Conservation (phyloP, 257 asterid species). For the Buddleja alternifolia region DNA sequence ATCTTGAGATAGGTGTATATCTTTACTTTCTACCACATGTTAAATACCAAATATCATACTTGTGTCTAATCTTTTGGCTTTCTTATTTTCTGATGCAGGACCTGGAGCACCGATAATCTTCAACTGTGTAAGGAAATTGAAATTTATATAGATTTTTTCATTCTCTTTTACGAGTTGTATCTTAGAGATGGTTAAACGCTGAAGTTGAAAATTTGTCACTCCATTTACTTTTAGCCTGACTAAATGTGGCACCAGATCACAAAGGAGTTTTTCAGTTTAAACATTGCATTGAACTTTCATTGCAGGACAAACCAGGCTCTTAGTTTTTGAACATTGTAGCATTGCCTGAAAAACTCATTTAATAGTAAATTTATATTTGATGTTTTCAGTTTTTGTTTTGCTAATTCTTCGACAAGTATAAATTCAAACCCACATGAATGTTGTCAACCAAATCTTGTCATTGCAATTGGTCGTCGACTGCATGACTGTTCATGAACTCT, state of each 20-base stretch:
- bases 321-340: not conserved
- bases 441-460: no score
- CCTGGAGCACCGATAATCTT: conserved; percentile 81
- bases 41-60: conserved; percentile 4
- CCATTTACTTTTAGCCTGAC: not conserved
- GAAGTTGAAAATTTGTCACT: not conserved
- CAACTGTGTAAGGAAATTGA: conserved; percentile 73
- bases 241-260: conserved; percentile 1
- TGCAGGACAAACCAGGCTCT: not conserved
- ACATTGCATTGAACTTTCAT: conserved; percentile 10
- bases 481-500: no score
- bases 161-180: not conserved
- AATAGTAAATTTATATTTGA: no score
- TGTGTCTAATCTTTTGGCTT: not conserved
- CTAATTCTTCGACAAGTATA: no score
- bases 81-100: conserved; percentile 59
- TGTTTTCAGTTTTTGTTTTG: no score
- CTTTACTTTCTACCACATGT: conserved; percentile 19
- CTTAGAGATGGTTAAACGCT: conserved; percentile 23
- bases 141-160: conserved; percentile 21
- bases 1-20: conserved; percentile 85
- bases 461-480: no score
- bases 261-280: conserved; percentile 16
- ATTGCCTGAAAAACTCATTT: not conserved
- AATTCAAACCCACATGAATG: no score